Conservation (phyloP, 371 early-diverging fungal genomes). For the Mortierella polycephala region DNA sequence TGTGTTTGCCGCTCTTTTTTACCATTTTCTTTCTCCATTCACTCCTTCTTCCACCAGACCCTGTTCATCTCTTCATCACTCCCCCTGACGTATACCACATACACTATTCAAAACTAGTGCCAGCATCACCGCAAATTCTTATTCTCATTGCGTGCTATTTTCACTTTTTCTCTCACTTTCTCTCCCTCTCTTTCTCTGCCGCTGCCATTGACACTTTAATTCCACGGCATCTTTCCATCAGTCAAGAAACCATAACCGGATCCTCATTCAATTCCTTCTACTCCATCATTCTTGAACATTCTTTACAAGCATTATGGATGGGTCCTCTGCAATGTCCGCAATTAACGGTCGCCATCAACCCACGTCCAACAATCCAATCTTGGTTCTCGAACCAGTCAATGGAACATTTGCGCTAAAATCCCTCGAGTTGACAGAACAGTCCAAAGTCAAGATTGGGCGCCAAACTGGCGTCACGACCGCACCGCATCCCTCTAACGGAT, state of each 20-base stretch:
- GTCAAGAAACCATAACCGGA: neutral
- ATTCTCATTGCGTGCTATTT: no score
- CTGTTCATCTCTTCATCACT: no score
- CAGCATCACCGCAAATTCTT: no score
- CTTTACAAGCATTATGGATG: neutral
- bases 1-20: no score
- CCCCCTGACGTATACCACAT: no score
- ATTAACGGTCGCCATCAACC: slow-evolving; percentile 3
- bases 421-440: slow-evolving; percentile 67
- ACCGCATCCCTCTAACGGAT: slow-evolving; percentile 79
- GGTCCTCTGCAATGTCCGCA: slow-evolving; percentile 1
- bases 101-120: no score
- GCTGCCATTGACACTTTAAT: no score
- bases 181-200: no score
- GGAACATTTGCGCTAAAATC: slow-evolving; percentile 71
- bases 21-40: no score
- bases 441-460: slow-evolving; percentile 76
- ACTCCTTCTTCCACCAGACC: no score
- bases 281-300: neutral
- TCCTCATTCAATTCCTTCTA: neutral
- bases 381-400: slow-evolving; percentile 73
- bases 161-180: no score
- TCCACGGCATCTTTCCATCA: no score
- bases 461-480: slow-evolving; percentile 74
- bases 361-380: slow-evolving; percentile 19